A percentile compares a stretch with the other conserved stretches of the same genome.
These are phyloP conservation scores for Lepidium africanum DNA, from an alignment of 345 rosid species.

Conservation along the genomic window DNA sequence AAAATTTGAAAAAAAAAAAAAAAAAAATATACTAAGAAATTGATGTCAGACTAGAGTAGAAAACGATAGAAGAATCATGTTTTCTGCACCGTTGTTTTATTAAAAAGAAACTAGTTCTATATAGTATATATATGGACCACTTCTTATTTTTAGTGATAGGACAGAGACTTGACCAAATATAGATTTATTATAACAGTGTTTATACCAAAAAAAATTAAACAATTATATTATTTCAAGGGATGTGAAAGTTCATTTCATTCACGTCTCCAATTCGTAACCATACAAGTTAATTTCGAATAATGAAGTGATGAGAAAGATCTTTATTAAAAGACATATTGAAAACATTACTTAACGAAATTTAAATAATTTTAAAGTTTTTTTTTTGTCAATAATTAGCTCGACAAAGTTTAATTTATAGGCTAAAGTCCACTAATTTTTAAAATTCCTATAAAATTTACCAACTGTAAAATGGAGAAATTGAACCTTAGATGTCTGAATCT, in stretches of 20 bases:
- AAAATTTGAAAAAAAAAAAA: too few species aligned
- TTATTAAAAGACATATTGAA: too few species aligned
- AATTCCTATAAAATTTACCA: too few species aligned
- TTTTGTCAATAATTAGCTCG: too few species aligned
- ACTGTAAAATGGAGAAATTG: too few species aligned
- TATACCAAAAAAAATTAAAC: not conserved
- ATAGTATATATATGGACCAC: constrained; percentile 14
- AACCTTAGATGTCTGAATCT: too few species aligned
- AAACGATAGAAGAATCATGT: constrained; percentile 1
- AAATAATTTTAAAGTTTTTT: too few species aligned
- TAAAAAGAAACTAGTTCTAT: not conserved
- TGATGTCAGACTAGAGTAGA: not conserved
- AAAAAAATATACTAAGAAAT: not conserved
- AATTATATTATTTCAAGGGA: not conserved
- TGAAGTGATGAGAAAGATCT: too few species aligned
- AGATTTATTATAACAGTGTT: not conserved
- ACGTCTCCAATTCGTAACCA: not conserved
- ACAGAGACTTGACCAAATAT: not conserved
- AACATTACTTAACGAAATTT: too few species aligned
- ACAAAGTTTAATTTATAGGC: too few species aligned
- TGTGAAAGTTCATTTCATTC: not conserved
- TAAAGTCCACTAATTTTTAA: too few species aligned
- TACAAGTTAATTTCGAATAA: too few species aligned
- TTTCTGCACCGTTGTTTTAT: not conserved
- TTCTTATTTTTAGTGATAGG: not conserved